Percentiles rank a stretch among this genome's conserved stretches.
Conservation (phyloP, 2,329 filamentous ascomycete species). For the Pseudovirgaria hyperparasitica region DNA sequence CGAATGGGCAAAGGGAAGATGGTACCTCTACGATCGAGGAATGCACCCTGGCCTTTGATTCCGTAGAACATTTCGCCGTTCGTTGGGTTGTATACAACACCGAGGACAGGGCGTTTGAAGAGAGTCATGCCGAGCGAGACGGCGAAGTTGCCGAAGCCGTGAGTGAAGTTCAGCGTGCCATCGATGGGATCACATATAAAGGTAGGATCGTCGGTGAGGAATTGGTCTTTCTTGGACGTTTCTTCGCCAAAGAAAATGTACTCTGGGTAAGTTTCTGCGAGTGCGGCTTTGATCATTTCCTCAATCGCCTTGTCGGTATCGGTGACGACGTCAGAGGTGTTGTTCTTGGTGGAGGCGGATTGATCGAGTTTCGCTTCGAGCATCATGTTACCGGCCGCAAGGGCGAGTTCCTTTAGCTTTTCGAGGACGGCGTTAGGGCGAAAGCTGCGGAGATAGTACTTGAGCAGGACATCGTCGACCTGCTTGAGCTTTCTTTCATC, state of each 20-base stretch:
- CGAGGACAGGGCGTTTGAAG: slow-evolving; percentile 20
- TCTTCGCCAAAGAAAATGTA: slow-evolving; percentile 30
- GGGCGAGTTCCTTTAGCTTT: slow-evolving; percentile 10
- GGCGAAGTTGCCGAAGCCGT: slow-evolving; percentile 23
- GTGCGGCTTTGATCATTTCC: slow-evolving; percentile 31
- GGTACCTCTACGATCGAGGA: slow-evolving; percentile 13
- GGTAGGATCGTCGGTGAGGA: slow-evolving; percentile 17
- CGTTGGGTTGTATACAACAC: slow-evolving; percentile 23
- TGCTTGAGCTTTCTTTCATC: too few species aligned
- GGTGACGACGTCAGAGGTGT: slow-evolving; percentile 39
- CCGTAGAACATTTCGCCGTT: slow-evolving; percentile 21
- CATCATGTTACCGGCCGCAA: slow-evolving; percentile 20
- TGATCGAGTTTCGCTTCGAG: slow-evolving; percentile 17
- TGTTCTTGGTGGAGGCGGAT: slow-evolving; percentile 19
- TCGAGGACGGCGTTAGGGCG: slow-evolving; percentile 1
- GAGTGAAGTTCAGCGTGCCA: slow-evolving; percentile 26
- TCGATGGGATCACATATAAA: slow-evolving; percentile 27
- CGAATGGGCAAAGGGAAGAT: slow-evolving; percentile 18
- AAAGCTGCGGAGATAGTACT: not conserved
- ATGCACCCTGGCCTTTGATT: slow-evolving; percentile 19
- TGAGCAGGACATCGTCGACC: slow-evolving; percentile 2
- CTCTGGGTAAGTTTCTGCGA: slow-evolving; percentile 32
- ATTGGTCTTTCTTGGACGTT: slow-evolving; percentile 16
- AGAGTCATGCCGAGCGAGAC: slow-evolving; percentile 20
- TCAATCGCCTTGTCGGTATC: slow-evolving; percentile 43